Evolutionary conservation across 192 early-diverging fungal genomes (phyloP).

Genomic region (Polychytrium aggregatum): DNA sequence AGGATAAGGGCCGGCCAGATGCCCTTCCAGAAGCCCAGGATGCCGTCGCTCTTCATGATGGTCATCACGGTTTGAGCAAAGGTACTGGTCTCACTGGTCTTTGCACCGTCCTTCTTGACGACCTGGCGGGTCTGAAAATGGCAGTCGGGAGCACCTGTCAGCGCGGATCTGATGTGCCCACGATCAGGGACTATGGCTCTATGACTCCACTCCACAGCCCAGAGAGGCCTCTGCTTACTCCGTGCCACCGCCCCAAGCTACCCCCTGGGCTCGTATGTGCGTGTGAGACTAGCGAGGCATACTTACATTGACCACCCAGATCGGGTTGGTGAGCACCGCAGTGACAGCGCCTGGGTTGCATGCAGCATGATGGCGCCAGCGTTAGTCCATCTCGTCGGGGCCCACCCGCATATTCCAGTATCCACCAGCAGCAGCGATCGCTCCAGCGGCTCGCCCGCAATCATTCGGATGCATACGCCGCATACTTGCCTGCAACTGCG

Average conservation of each 20-base stretch:
- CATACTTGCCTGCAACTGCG: slow-evolving; percentile 61
- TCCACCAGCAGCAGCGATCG: no score
- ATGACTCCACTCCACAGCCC: no score
- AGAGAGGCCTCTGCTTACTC: no score
- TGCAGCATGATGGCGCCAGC: no score
- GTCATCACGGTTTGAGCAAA: slow-evolving; percentile 43
- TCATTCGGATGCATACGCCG: neutral
- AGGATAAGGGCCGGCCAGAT: slow-evolving; percentile 89
- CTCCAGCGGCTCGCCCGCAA: no score
- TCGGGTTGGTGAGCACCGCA: slow-evolving; percentile 87
- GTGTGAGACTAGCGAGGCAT: neutral
- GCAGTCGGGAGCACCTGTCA: neutral
- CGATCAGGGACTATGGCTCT: no score
- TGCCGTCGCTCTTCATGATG: slow-evolving; percentile 83
- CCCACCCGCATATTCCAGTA: neutral
- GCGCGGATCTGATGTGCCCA: no score
- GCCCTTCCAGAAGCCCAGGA: slow-evolving; percentile 81
- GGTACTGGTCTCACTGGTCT: slow-evolving; percentile 19
- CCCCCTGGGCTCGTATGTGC: neutral
- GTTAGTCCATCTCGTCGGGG: neutral
- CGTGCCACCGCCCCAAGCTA: no score
- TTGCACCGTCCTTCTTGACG: slow-evolving; percentile 58
- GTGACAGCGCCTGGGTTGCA: slow-evolving; percentile 57
- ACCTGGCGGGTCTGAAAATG: slow-evolving; percentile 63
- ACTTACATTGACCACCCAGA: slow-evolving; percentile 94